Evolutionary conservation across 768 basidiomycete genomes (phyloP).

Genomic region (Suillus brevipes): DNA sequence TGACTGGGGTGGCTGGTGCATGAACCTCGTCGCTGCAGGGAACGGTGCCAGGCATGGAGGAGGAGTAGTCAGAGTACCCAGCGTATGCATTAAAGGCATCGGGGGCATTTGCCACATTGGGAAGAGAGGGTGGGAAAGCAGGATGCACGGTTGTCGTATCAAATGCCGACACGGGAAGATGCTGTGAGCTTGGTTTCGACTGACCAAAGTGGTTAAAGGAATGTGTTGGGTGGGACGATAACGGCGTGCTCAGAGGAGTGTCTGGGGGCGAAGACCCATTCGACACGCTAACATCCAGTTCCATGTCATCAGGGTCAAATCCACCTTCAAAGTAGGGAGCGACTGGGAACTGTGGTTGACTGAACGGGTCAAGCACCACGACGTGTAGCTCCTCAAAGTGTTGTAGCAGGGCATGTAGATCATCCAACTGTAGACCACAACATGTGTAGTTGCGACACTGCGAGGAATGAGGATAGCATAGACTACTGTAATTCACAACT

Average conservation of each 20-base stretch:
- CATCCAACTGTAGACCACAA: conserved; percentile 76
- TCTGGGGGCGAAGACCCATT: conserved; percentile 39
- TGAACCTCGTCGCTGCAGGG: conserved; percentile 32
- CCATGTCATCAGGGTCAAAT: conserved; percentile 82
- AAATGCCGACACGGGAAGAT: conserved; percentile 46
- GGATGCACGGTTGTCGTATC: conserved; percentile 56
- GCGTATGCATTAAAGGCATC: conserved; percentile 72
- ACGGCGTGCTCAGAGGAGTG: conserved; percentile 45
- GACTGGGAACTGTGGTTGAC: conserved; percentile 32
- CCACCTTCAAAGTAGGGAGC: conserved; percentile 37
- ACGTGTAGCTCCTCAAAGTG: conserved; percentile 93
- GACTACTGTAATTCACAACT: too few species aligned
- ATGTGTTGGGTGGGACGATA: conserved; percentile 35
- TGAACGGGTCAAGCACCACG: conserved; percentile 58
- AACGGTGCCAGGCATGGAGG: conserved; percentile 58
- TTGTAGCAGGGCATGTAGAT: conserved; percentile 82
- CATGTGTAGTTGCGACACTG: conserved; percentile 90
- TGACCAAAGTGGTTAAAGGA: conserved; percentile 34
- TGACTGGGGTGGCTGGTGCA: conserved; percentile 27
- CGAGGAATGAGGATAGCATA: too few species aligned
- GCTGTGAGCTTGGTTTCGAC: conserved; percentile 29
- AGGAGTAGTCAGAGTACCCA: conserved; percentile 64
- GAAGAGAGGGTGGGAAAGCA: conserved; percentile 30
- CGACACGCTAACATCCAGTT: conserved; percentile 61
- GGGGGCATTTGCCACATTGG: conserved; percentile 33